phyloP scores from a whole-genome alignment of 106 monocot genomes.

The Dioscorea dumetorum region DNA sequence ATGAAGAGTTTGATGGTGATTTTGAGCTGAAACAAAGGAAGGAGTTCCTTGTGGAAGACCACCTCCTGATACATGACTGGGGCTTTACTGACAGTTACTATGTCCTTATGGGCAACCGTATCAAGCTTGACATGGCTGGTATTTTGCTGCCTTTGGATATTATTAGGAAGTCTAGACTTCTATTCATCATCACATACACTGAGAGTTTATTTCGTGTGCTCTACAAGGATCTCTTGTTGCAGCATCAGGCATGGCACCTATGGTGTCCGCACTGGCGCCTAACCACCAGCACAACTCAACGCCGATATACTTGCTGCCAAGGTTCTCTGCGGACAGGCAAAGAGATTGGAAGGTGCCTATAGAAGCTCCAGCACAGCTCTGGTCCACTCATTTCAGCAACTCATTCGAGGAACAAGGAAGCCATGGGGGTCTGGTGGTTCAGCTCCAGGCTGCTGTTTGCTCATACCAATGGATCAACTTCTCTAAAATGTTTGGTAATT shows the following conservation, averaged over 20 bases:
- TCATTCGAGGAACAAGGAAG: slow-evolving; percentile 50
- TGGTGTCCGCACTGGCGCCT: slow-evolving; percentile 67
- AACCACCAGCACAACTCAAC: slow-evolving; percentile 48
- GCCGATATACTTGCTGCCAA: slow-evolving; percentile 71
- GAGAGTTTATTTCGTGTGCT: background rate
- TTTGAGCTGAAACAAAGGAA: slow-evolving; percentile 26
- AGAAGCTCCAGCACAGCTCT: slow-evolving; percentile 51
- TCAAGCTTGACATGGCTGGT: slow-evolving; percentile 33
- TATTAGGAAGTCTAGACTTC: no score
- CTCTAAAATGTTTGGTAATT: slow-evolving; percentile 71
- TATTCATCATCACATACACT: no score
- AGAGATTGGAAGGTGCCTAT: slow-evolving; percentile 66
- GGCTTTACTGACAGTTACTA: slow-evolving; percentile 30
- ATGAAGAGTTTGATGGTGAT: slow-evolving; percentile 25
- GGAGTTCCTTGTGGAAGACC: slow-evolving; percentile 19
- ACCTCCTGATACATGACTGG: slow-evolving; percentile 45
- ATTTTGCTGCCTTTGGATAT: background rate
- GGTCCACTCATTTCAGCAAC: slow-evolving; percentile 63
- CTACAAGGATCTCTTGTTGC: slow-evolving; percentile 59
- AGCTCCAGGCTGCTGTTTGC: slow-evolving; percentile 54
- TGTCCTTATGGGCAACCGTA: slow-evolving; percentile 27
- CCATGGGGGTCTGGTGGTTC: slow-evolving; percentile 22
- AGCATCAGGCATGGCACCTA: slow-evolving; percentile 50
- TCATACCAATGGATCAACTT: slow-evolving; percentile 88
- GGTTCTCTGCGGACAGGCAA: slow-evolving; percentile 19